These are phyloP conservation scores for Fusarium pilosicola DNA, from an alignment of 2,329 filamentous ascomycete genomes.

Conservation along the genomic window DNA sequence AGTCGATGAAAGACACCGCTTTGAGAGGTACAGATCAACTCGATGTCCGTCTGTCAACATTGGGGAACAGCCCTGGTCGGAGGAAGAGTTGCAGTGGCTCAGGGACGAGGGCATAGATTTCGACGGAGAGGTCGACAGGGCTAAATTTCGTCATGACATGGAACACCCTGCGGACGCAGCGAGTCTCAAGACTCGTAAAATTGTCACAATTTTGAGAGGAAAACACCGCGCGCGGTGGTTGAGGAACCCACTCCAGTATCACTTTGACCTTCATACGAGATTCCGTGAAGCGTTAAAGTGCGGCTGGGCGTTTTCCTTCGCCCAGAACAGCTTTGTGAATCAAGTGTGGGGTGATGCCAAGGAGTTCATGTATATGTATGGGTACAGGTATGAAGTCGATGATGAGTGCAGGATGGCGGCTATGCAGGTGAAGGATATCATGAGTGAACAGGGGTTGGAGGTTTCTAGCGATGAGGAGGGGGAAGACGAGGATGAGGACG, in stretches of 20 bases:
- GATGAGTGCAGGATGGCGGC: neutral
- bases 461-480: neutral
- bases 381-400: neutral
- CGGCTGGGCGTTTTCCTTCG: neutral
- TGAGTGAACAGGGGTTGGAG: rapidly evolving
- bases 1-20: rapidly evolving
- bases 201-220: neutral
- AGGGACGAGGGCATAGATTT: no score
- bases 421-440: rapidly evolving
- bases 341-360: neutral
- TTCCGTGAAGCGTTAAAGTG: no score
- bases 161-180: no score
- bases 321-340: neutral
- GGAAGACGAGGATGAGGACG: neutral
- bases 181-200: no score
- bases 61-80: rapidly evolving
- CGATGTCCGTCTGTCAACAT: neutral
- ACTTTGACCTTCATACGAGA: neutral
- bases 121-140: no score
- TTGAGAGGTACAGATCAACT: neutral
- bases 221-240: neutral
- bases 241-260: neutral
- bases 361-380: neutral
- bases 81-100: neutral
- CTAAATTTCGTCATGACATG: no score